A percentile compares a stretch with the other conserved stretches of the same genome.
Conservation (phyloP, 202 grass and related monocot species). For the Cymbopogon flexuosus region DNA sequence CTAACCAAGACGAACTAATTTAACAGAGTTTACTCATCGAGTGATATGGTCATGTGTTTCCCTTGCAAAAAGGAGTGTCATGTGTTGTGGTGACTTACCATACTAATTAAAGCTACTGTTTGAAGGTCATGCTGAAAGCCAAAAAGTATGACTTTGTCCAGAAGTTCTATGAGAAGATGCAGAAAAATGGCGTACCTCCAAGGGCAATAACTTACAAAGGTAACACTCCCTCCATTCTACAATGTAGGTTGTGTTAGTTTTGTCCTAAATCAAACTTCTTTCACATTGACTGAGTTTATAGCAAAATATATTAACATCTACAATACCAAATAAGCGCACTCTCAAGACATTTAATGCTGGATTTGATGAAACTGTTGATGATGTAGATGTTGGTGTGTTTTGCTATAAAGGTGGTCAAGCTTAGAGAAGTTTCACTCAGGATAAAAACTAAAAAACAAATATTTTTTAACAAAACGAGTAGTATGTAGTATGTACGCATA, state of each 20-base stretch:
- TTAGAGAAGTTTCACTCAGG: background rate
- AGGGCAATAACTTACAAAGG: constrained; percentile 86
- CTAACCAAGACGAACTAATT: background rate
- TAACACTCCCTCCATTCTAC: background rate
- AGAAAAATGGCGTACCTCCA: constrained; percentile 69
- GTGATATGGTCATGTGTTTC: constrained; percentile 5
- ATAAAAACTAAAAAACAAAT: background rate
- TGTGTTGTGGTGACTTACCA: constrained; percentile 27
- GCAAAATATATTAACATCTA: background rate
- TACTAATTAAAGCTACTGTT: constrained; percentile 46
- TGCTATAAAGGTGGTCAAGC: background rate
- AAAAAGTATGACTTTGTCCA: constrained; percentile 82
- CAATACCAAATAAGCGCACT: background rate
- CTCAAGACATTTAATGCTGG: no score
- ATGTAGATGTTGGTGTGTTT: background rate
- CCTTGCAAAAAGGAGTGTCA: background rate
- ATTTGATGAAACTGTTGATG: background rate
- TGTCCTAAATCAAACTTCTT: background rate
- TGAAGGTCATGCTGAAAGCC: constrained; percentile 93
- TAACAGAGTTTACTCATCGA: background rate
- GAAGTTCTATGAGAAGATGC: constrained; percentile 87
- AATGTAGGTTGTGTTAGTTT: background rate
- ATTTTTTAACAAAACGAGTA: background rate
- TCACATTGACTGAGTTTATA: background rate
- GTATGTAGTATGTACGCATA: background rate